Evolutionary conservation across 192 early-diverging fungal genomes (phyloP), one percentile per base, ranked within the genome.

Genomic region (Mortierella alpina): DNA sequence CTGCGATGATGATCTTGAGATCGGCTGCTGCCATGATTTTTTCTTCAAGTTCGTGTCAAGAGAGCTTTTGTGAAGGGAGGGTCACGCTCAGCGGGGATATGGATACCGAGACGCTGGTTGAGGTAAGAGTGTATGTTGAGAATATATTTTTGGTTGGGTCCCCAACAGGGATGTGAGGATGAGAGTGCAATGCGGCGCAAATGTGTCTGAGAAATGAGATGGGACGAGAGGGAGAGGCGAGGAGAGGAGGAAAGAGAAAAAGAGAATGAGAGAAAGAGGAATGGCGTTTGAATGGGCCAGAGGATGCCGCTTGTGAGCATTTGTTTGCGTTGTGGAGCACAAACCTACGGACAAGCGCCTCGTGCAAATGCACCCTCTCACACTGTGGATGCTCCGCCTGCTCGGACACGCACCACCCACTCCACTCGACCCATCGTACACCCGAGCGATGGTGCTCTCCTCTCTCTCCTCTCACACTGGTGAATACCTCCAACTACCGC

Each of bases 1-100:
- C 83, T n/a, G 64, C 76, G 18, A 84, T 80, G 63, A 84, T 71
- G 20, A 74, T 60, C 66, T 63, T 84, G 61, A 80, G 70, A 54
- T 80, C 77, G 6, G 64, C 68, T 9, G 65, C 12, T 11, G 59
- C 41, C 70, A 72, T 72, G 17, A 13, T 52, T 41, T 47, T 20
- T 14, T 18, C 9, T 13, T 41, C 5, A 3, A 17, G 17, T 17
- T 31, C 47, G 23, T 44, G 47, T n/a, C 47, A 48, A 54, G 22
- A 20, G 53, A 7, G 22, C 11, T 12, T 39, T 39, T 6, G 45
- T 18, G 45, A 61, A 18, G 41, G 52, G 52, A 10, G 9, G 23
- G n/a, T 55, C 54, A 23, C 8, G 54, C 23, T 55, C 53, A n/a
- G 23, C 20, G 14, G 54, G 18, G 31, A 55, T 55, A 55, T 55